Conservation (phyloP, 768 basidiomycete species). For the Saitozyma podzolica region DNA sequence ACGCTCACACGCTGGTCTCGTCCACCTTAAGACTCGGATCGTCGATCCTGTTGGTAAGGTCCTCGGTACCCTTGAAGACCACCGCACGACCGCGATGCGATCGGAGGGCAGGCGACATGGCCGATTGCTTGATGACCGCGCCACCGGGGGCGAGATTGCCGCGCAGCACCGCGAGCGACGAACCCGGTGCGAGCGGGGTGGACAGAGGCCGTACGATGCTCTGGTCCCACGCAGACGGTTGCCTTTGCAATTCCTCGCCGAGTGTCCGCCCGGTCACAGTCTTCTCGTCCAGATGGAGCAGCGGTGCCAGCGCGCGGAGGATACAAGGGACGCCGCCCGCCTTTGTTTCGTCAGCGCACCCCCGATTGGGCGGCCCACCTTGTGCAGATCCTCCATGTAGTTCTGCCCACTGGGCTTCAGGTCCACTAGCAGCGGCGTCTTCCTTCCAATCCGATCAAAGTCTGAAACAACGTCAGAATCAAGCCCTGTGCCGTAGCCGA, state of each 20-base stretch:
- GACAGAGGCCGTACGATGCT: conserved; percentile 69
- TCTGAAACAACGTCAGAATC: conserved; percentile 54
- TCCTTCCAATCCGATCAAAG: conserved; percentile 85
- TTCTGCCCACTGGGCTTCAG: conserved; percentile 95
- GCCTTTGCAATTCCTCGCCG: conserved; percentile 79
- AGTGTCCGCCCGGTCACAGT: conserved; percentile 88
- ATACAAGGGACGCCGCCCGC: conserved; percentile 11
- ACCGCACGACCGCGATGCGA: conserved; percentile 30
- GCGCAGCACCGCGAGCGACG: conserved; percentile 71
- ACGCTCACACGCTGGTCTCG: conserved; percentile 15
- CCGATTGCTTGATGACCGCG: conserved; percentile 69
- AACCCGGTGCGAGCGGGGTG: conserved; percentile 76
- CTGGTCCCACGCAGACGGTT: conserved; percentile 61
- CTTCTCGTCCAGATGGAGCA: conserved; percentile 78
- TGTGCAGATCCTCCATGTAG: conserved; percentile 95
- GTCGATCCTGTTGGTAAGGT: conserved; percentile 34
- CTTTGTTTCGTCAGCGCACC: conserved; percentile 42
- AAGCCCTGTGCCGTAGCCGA: not conserved
- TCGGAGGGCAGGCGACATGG: conserved; percentile 11
- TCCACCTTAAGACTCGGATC: conserved; percentile 25
- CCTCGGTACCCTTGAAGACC: conserved; percentile 33
- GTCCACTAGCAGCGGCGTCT: conserved; percentile 89
- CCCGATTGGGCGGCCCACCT: conserved; percentile 75
- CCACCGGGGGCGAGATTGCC: conserved; percentile 81
- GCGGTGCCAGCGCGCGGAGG: conserved; percentile 66